Percentiles rank a stretch among this genome's conserved stretches.
Conservation (phyloP, 768 basidiomycete genomes). For the Leccinum longicurvipes region DNA sequence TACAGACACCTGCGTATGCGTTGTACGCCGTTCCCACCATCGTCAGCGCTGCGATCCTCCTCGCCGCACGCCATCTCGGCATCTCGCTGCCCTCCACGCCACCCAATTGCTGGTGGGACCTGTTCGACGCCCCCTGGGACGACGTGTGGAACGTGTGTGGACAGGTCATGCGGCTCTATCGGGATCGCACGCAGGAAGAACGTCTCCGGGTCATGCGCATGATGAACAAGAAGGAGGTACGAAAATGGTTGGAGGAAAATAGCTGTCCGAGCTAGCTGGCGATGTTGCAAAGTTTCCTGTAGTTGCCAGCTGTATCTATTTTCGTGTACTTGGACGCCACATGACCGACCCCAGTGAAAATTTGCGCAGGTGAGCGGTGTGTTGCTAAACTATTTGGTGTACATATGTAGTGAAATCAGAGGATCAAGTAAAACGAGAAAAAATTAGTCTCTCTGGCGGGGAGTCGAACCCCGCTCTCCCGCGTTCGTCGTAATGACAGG, state of each 20-base stretch:
- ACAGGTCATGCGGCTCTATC: constrained; percentile 80
- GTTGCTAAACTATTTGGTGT: neutral
- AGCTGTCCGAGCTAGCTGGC: constrained; percentile 8
- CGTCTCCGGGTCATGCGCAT: constrained; percentile 51
- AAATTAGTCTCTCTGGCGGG: constrained; percentile 41
- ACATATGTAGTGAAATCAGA: no score
- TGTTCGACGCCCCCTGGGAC: constrained; percentile 90
- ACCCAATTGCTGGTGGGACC: constrained; percentile 84
- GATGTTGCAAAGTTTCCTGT: neutral
- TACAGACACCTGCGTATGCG: constrained; percentile 92
- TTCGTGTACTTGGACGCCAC: neutral
- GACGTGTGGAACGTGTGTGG: constrained; percentile 86
- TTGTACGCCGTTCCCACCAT: constrained; percentile 87
- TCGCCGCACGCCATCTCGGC: constrained; percentile 67
- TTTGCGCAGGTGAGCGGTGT: neutral
- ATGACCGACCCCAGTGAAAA: neutral
- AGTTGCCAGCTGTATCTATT: neutral
- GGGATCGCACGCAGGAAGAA: constrained; percentile 43
- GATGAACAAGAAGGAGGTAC: constrained; percentile 74
- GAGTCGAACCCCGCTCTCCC: constrained; percentile 45
- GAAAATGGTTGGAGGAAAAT: constrained; percentile 77
- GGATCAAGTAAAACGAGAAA: neutral
- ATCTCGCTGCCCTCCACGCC: constrained; percentile 72
- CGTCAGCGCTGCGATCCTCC: constrained; percentile 84
- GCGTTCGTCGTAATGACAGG: constrained; percentile 38